Evolutionary conservation across 768 basidiomycete species (phyloP).

Genomic region (Rhizopogon vulgaris): DNA sequence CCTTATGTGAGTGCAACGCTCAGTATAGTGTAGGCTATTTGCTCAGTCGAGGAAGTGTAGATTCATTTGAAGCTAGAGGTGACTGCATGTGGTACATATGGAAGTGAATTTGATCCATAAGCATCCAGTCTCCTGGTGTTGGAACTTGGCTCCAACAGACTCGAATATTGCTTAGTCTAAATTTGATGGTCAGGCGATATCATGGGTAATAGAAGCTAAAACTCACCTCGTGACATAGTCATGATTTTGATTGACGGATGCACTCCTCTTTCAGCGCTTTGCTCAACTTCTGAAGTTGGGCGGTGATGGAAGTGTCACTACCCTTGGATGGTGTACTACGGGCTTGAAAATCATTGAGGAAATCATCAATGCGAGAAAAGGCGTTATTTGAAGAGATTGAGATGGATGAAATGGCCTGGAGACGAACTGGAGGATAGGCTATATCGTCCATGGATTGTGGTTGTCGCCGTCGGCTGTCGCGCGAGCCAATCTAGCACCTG

Average conservation of each 20-base stretch:
- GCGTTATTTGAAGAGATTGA: conserved; percentile 35
- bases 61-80: neutral
- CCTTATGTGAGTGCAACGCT: neutral
- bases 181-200: neutral
- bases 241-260: conserved; percentile 14
- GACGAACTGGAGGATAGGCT: conserved; percentile 42
- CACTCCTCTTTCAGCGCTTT: conserved; percentile 45
- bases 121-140: neutral
- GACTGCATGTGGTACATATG: neutral
- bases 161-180: too few relatives aligned
- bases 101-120: neutral
- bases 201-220: neutral
- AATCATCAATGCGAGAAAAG: conserved; percentile 36
- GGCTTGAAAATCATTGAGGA: conserved; percentile 43
- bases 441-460: conserved; percentile 37
- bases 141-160: too few relatives aligned
- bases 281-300: conserved; percentile 53
- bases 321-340: conserved; percentile 43
- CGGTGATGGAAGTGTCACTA: conserved; percentile 48
- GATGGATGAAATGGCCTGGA: conserved; percentile 31
- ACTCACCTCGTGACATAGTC: neutral
- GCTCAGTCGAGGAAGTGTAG: too few relatives aligned
- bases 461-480: neutral
- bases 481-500: too few relatives aligned
- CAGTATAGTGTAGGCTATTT: too few relatives aligned